These are phyloP conservation scores for Acer saccharum DNA, from an alignment of 345 rosid species.

Conservation along the genomic window DNA sequence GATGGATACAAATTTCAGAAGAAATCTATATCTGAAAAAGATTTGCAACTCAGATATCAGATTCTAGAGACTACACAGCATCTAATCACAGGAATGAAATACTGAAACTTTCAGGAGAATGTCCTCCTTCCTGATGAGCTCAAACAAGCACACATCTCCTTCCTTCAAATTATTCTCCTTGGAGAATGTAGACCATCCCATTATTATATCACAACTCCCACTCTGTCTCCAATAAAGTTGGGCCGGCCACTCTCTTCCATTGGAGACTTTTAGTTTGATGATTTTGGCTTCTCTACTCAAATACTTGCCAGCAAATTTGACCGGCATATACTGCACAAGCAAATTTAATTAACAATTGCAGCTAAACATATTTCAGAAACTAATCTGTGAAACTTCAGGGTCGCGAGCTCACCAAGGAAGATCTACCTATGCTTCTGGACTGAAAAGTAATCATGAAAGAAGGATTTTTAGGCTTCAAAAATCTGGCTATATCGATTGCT, in stretches of 20 bases:
- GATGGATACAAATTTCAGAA: not conserved
- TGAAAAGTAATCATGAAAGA: conserved; percentile 38
- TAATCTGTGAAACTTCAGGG: not conserved
- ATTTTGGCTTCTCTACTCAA: not conserved
- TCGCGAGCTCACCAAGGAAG: not conserved
- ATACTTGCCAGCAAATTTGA: conserved; percentile 12
- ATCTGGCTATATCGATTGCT: conserved; percentile 34
- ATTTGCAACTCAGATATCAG: not conserved
- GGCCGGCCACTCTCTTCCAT: conserved; percentile 23
- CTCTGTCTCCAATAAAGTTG: not conserved
- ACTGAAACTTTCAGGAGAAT: conserved; percentile 21
- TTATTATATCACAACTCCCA: not conserved
- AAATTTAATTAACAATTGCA: not conserved
- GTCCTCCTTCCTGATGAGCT: conserved; percentile 8
- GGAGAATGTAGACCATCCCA: conserved; percentile 25
- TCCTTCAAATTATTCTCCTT: conserved; percentile 22
- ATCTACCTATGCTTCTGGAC: conserved; percentile 20
- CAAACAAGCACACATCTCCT: conserved; percentile 32
- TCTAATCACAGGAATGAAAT: conserved; percentile 4
- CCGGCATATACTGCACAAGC: conserved; percentile 23
- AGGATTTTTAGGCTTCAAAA: conserved; percentile 39
- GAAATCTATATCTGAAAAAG: not conserved
- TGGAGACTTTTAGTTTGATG: conserved; percentile 27
- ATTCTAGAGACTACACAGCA: not conserved
- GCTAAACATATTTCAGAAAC: not conserved